phyloP scores from a whole-genome alignment of 75 land plant genomes.

The Selaginella tamariscina region DNA sequence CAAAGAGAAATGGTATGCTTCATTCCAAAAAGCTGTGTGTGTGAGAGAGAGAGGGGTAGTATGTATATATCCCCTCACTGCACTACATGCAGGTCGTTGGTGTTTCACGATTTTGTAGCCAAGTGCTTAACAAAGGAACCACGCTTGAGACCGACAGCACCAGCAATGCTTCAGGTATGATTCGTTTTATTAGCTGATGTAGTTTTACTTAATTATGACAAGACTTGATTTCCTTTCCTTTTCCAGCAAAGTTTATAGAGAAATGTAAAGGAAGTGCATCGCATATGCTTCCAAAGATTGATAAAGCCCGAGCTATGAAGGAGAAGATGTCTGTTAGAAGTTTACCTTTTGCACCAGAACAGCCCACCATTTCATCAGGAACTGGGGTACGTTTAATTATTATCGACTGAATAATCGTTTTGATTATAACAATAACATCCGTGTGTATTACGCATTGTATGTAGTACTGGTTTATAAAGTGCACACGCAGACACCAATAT shows the following conservation, averaged over 20 bases:
- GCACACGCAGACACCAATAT: too few species aligned
- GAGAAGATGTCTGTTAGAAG: conserved; percentile 55
- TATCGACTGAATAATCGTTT: too few species aligned
- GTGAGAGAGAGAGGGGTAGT: too few species aligned
- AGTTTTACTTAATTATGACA: too few species aligned
- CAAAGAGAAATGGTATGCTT: conserved; percentile 70
- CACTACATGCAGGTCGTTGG: conserved; percentile 44
- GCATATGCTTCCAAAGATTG: conserved; percentile 80
- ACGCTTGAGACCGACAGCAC: conserved; percentile 76
- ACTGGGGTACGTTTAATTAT: conserved; percentile 22
- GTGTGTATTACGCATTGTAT: too few species aligned
- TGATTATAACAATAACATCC: too few species aligned
- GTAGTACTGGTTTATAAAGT: too few species aligned
- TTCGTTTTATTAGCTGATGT: too few species aligned
- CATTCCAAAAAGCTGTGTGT: too few species aligned
- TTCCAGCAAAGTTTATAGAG: conserved; percentile 87
- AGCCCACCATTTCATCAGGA: conserved; percentile 31
- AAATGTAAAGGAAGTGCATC: conserved; percentile 77
- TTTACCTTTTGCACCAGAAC: conserved; percentile 21
- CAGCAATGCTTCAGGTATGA: conserved; percentile 66
- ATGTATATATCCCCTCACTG: neutral
- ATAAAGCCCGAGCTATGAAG: conserved; percentile 59
- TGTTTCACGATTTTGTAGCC: conserved; percentile 90
- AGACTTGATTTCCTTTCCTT: neutral
- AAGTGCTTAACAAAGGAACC: conserved; percentile 97